These are phyloP conservation scores for Rhodotorula sp. DNA, from an alignment of 1,284 basidiomycete genomes.

Conservation along the genomic window DNA sequence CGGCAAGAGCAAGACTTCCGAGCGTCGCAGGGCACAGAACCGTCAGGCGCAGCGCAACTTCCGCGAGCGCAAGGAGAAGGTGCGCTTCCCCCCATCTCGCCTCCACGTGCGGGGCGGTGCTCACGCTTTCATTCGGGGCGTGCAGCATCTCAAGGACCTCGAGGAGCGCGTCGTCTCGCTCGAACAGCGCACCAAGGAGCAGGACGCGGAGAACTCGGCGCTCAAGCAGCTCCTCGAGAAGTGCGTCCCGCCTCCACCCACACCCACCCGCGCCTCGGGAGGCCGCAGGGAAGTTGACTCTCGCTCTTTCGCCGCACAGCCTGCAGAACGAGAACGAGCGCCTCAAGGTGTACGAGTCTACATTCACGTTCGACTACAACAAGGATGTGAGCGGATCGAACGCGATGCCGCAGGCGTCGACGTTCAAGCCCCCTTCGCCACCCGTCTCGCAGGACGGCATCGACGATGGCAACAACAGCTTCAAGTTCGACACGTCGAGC, in stretches of 20 bases:
- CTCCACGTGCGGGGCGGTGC: neutral
- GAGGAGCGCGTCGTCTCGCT: conserved; percentile 42
- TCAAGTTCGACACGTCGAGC: conserved; percentile 16
- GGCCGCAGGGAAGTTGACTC: neutral
- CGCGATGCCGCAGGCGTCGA: conserved; percentile 32
- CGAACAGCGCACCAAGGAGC: conserved; percentile 31
- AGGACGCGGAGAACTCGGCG: conserved; percentile 40
- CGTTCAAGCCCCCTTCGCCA: conserved; percentile 13
- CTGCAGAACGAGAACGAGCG: conserved; percentile 39
- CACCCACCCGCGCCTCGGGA: neutral
- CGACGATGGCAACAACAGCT: neutral
- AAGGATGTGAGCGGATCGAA: conserved; percentile 30
- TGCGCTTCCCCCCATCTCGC: neutral
- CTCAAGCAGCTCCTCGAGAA: conserved; percentile 41
- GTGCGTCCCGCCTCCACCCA: conserved; percentile 7
- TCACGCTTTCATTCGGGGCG: neutral
- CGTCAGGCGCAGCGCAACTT: conserved; percentile 45
- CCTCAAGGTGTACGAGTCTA: conserved; percentile 37
- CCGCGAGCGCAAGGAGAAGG: conserved; percentile 46
- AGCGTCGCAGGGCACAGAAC: conserved; percentile 40
- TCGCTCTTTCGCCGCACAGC: neutral
- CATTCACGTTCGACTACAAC: conserved; percentile 39
- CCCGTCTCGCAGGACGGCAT: neutral
- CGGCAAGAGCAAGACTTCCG: conserved; percentile 34
- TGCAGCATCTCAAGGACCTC: conserved; percentile 43